These are phyloP conservation scores for Tricharina praecox DNA, from an alignment of 495 filamentous ascomycete species.

Conservation along the genomic window DNA sequence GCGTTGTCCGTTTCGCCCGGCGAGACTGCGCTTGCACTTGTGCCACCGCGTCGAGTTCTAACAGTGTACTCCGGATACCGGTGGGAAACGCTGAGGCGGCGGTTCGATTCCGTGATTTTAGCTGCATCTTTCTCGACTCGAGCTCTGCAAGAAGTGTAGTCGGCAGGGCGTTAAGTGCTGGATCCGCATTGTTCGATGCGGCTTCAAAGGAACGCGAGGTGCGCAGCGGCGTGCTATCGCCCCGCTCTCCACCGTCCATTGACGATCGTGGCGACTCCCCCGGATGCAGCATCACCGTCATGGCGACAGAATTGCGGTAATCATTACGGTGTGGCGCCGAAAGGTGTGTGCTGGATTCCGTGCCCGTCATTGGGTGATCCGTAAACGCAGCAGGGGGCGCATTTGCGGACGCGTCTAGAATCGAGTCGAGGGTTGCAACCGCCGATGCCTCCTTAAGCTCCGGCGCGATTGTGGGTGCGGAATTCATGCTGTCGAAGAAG, in stretches of 20 bases:
- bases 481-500: constrained; percentile 49
- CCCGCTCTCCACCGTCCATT: constrained; percentile 7
- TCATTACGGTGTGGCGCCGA: constrained; percentile 3
- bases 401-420: constrained; percentile 80
- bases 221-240: not conserved
- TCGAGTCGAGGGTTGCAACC: constrained; percentile 60
- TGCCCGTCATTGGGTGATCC: constrained; percentile 71
- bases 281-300: constrained; percentile 21
- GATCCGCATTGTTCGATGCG: not conserved
- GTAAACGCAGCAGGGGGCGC: constrained; percentile 92
- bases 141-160: constrained; percentile 87
- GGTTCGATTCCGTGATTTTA: constrained; percentile 56
- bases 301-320: constrained; percentile 22
- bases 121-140: constrained; percentile 70
- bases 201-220: constrained; percentile 5
- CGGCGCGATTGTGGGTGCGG: constrained; percentile 10
- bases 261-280: constrained; percentile 23
- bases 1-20: constrained; percentile 52
- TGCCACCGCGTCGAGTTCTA: constrained; percentile 80
- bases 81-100: constrained; percentile 47
- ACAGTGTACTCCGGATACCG: constrained; percentile 72
- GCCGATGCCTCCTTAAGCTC: constrained; percentile 22
- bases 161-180: constrained; percentile 30
- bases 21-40: constrained; percentile 66
- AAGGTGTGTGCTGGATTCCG: constrained; percentile 14